phyloP scores from a whole-genome alignment of 106 monocot species.

The Posidonia australis region DNA sequence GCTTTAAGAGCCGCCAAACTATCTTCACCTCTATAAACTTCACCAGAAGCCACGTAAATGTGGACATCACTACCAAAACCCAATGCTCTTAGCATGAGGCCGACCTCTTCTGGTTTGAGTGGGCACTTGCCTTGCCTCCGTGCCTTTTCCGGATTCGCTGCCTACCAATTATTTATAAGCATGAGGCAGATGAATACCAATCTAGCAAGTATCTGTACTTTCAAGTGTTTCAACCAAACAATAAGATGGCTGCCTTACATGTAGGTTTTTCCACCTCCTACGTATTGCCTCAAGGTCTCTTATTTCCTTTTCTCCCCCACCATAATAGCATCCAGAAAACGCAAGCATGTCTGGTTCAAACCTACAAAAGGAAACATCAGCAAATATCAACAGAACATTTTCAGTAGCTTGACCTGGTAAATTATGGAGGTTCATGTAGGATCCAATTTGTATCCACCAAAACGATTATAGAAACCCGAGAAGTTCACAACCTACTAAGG shows the following conservation, averaged over 20 bases:
- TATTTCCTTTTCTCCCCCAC: constrained; percentile 23
- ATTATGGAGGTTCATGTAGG: no score
- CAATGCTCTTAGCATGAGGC: constrained; percentile 63
- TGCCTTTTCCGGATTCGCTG: constrained; percentile 61
- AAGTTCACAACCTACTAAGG: not conserved
- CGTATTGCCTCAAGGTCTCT: constrained; percentile 20
- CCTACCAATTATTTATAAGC: constrained; percentile 19
- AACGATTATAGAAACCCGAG: not conserved
- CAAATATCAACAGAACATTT: not conserved
- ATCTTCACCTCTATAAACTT: constrained; percentile 69
- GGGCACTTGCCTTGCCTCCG: constrained; percentile 79
- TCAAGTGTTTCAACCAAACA: not conserved
- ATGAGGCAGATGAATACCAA: not conserved
- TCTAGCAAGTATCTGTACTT: not conserved
- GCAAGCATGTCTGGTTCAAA: constrained; percentile 32
- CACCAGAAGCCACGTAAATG: constrained; percentile 82
- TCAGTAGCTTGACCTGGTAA: no score
- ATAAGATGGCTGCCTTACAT: constrained; percentile 30
- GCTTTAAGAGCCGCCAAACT: constrained; percentile 68
- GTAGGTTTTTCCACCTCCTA: constrained; percentile 20
- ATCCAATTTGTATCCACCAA: not conserved
- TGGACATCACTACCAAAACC: constrained; percentile 65
- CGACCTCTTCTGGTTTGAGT: constrained; percentile 69
- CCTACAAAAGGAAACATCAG: not conserved
- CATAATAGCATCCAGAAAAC: constrained; percentile 30